Evolutionary conservation across 768 basidiomycete species (phyloP), one percentile per base, ranked within the genome.

Genomic region (Exsudoporus frostii): DNA sequence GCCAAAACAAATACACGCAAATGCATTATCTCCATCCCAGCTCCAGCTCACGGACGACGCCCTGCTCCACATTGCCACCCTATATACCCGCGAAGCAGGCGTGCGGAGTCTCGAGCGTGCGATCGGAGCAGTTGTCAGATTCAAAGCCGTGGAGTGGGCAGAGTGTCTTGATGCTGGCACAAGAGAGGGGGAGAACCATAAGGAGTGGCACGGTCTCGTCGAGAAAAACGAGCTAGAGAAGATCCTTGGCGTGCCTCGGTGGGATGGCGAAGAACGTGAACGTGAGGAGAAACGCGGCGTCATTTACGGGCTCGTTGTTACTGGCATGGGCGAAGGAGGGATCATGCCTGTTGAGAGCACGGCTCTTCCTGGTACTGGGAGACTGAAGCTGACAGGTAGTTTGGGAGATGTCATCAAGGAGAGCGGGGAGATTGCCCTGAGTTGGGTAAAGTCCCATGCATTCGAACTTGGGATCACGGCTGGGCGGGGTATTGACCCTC

Each of bases 371-470:
- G 93, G 92, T 1, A 70, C 70, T 19, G 93, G 93, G 1, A 72
- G 72, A 51, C 69, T 96, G 57, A 86, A 85, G 63, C 69, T 92
- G 56, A 96, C 92, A 0, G 93, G 93, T 5, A 86, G 84, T 61
- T 69, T 96, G 39, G 93, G 93, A 5, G 91, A 92, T 48, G 92
- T 94, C 17, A 93, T 97, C 73, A 88, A 88, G 68, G 94, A 98
- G 74, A 92, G 89, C 55, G 92, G 86, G 8, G 90, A 92, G 65
- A 75, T 98, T 41, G 92, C 92, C 2, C 72, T 97, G 61, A 93
- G 90, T 65, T 97, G 94, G 92, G 91, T 96, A 17, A 92, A 90
- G 74, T 82, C 82, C 17, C 82, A 92, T 60, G 86, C 90, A 7
- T 92, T 88, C 68, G 86, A 88, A 39, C 68, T 92, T 55, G 82